These are phyloP conservation scores for Saccharomycopsis hybrid DNA, from an alignment of 1,139 yeast genomes.

Conservation along the genomic window DNA sequence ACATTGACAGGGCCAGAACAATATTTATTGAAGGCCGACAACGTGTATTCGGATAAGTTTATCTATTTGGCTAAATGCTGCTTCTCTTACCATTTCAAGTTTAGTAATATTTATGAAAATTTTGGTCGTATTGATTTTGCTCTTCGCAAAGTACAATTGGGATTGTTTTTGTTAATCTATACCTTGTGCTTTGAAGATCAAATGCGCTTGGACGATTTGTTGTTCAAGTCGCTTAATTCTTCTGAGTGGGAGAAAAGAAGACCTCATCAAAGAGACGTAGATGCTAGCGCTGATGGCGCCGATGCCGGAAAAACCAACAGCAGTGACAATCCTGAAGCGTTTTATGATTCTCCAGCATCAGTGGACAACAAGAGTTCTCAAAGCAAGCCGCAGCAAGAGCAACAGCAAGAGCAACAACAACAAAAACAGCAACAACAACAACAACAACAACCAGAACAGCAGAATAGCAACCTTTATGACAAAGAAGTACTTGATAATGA, in stretches of 20 bases:
- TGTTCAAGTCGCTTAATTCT: slow-evolving; percentile 6
- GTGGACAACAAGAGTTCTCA: too few species aligned
- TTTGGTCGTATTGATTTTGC: slow-evolving; percentile 14
- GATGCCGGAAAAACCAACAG: background rate
- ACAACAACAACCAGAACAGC: background rate
- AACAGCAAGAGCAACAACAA: too few species aligned
- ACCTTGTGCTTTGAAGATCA: slow-evolving; percentile 13
- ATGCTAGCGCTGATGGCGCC: background rate
- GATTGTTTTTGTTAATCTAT: slow-evolving; percentile 11
- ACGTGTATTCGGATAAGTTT: slow-evolving; percentile 2
- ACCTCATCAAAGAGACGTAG: background rate
- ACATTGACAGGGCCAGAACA: slow-evolving; percentile 6
- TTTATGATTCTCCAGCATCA: background rate
- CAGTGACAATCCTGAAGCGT: background rate
- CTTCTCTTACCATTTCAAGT: slow-evolving; percentile 14
- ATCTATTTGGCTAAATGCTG: slow-evolving; percentile 18
- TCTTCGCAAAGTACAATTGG: slow-evolving; percentile 14
- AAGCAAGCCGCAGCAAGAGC: too few species aligned
- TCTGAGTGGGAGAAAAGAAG: background rate
- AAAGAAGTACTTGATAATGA: slow-evolving; percentile 1
- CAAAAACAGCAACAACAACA: too few species aligned
- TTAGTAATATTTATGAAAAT: slow-evolving; percentile 14
- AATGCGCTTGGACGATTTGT: slow-evolving; percentile 8
- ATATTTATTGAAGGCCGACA: slow-evolving; percentile 4
- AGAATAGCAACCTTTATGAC: background rate